Evolutionary conservation across 768 basidiomycete genomes (phyloP).

Genomic region (Leucocoprinus birnbaumii): DNA sequence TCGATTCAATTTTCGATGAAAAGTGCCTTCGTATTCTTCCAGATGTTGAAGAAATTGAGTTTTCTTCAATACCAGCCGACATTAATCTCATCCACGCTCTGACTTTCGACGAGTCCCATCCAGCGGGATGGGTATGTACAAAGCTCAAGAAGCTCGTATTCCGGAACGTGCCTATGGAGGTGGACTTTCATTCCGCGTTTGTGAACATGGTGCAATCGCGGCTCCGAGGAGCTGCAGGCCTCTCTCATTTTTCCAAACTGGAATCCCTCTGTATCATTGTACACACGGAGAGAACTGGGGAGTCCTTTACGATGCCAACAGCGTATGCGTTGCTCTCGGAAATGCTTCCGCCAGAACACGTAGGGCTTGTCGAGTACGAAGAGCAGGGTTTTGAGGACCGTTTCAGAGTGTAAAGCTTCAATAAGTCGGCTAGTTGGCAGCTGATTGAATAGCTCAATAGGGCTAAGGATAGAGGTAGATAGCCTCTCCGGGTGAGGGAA

Average conservation of each 20-base stretch:
- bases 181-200: not conserved
- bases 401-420: too few species aligned
- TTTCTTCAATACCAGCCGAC: not conserved
- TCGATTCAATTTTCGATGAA: not conserved
- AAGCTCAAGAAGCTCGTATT: not conserved
- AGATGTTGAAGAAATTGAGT: not conserved
- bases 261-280: not conserved
- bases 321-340: not conserved
- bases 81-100: not conserved
- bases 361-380: not conserved
- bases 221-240: not conserved
- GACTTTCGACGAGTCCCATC: not conserved
- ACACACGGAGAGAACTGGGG: not conserved
- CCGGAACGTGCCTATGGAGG: not conserved
- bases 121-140: not conserved
- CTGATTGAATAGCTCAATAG: too few species aligned
- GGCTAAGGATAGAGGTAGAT: too few species aligned
- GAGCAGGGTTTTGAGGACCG: too few species aligned
- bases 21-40: not conserved
- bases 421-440: too few species aligned
- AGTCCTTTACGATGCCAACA: not conserved
- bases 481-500: too few species aligned
- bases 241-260: too few species aligned
- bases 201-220: conserved; percentile 2
- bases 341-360: not conserved